phyloP scores from a whole-genome alignment of 257 asterid genomes.

The Lycium barbarum region DNA sequence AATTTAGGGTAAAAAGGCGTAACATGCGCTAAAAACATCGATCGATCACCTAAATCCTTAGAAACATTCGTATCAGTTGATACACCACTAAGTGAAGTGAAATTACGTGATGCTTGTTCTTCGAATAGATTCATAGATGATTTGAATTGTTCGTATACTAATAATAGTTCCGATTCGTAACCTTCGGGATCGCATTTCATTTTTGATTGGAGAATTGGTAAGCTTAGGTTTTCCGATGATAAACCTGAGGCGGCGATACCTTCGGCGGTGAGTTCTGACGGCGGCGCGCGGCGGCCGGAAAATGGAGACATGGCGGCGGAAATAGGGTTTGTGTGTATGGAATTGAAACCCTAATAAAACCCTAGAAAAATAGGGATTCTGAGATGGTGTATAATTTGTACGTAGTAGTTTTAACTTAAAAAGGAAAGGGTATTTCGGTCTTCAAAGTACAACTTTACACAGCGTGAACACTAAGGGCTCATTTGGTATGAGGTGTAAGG shows the following conservation, averaged over 20 bases:
- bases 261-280: slow-evolving; percentile 41
- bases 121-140: slow-evolving; percentile 77
- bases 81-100: slow-evolving; percentile 78
- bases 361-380: background rate
- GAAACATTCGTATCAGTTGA: slow-evolving; percentile 65
- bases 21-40: slow-evolving; percentile 81
- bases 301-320: slow-evolving; percentile 36
- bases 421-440: background rate
- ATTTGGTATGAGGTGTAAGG: too few species aligned
- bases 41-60: slow-evolving; percentile 75
- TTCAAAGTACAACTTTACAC: too few species aligned
- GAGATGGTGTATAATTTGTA: too few species aligned
- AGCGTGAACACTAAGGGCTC: too few species aligned
- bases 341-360: slow-evolving; percentile 34
- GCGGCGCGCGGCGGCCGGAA: slow-evolving; percentile 33
- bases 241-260: slow-evolving; percentile 66
- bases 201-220: slow-evolving; percentile 67
- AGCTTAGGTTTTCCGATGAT: slow-evolving; percentile 63
- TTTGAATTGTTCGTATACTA: slow-evolving; percentile 76
- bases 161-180: slow-evolving; percentile 63
- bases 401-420: too few species aligned
- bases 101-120: slow-evolving; percentile 80
- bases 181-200: slow-evolving; percentile 94
- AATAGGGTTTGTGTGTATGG: background rate
- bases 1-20: slow-evolving; percentile 70